Evolutionary conservation across 139 green algal species (phyloP).

Genomic region (Dunaliella primolecta): DNA sequence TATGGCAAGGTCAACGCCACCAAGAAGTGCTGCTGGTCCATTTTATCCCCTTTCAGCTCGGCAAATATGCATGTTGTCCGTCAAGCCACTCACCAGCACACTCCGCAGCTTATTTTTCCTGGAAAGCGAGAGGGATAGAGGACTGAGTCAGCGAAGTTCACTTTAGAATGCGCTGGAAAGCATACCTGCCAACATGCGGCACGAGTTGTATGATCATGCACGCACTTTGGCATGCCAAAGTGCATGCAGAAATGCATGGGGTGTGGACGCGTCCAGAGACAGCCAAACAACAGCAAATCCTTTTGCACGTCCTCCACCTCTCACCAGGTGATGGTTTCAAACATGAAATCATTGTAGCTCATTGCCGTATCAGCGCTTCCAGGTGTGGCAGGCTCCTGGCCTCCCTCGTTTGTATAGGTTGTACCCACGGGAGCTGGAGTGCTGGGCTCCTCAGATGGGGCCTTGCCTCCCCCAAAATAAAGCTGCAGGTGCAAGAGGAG

Average conservation of each 20-base stretch:
- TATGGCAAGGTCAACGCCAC: not conserved
- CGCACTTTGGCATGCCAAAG: not conserved
- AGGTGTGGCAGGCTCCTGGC: not conserved
- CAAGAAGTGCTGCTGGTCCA: not conserved
- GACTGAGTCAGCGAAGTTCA: not conserved
- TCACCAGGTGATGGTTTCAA: not conserved
- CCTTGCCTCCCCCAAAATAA: not conserved
- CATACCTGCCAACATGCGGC: too few relatives aligned
- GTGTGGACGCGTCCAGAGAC: not conserved
- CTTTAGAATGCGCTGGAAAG: not conserved
- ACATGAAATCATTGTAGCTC: not conserved
- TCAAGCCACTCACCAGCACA: not conserved
- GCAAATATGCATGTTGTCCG: not conserved
- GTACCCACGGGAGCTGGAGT: not conserved
- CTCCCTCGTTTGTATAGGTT: not conserved
- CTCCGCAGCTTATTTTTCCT: not conserved
- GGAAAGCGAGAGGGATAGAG: not conserved
- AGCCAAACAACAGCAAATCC: not conserved
- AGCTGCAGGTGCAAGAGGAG: not conserved
- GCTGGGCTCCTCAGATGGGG: not conserved
- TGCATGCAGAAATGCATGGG: not conserved
- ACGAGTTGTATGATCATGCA: not conserved
- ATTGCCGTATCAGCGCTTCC: not conserved
- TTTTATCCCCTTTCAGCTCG: not conserved
- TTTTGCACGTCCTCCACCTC: not conserved